phyloP scores from a whole-genome alignment of 2,329 filamentous ascomycete genomes.

The Aspergillus pseudoterreus region DNA sequence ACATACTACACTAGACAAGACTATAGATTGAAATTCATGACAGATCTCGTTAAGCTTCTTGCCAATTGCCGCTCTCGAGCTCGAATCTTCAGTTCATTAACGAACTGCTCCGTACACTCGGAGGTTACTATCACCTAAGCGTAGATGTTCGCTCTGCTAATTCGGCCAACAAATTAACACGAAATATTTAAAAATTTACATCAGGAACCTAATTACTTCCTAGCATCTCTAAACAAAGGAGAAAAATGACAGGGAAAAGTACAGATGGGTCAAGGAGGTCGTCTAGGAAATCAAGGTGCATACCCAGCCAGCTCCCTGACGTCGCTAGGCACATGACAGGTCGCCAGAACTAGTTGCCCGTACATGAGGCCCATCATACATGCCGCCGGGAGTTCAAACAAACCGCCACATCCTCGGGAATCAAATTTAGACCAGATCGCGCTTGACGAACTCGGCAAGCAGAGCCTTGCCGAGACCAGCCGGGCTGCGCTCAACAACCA shows the following conservation, averaged over 20 bases:
- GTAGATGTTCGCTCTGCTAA: not conserved
- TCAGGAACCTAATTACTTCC: slow-evolving; percentile 32
- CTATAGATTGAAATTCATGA: too few species aligned
- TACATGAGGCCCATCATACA: not conserved
- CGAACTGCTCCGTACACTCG: not conserved
- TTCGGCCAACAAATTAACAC: not conserved
- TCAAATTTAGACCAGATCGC: slow-evolving; percentile 75
- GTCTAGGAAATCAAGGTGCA: slow-evolving; percentile 1
- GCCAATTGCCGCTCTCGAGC: not conserved
- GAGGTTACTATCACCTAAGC: not conserved
- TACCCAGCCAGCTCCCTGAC: not conserved
- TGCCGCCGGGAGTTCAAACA: not conserved
- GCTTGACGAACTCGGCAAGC: slow-evolving; percentile 91
- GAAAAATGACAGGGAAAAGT: slow-evolving; percentile 23
- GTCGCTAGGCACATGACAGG: not conserved
- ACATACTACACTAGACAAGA: too few species aligned
- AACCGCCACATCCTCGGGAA: not conserved
- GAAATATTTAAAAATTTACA: slow-evolving; percentile 19
- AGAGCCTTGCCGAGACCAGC: slow-evolving; percentile 89
- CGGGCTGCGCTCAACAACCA: slow-evolving; percentile 93
- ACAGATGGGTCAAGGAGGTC: slow-evolving; percentile 19
- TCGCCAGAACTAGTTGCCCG: not conserved
- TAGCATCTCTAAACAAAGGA: slow-evolving; percentile 31
- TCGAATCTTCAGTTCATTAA: not conserved
- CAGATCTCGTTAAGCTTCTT: too few species aligned